phyloP scores from a whole-genome alignment of 1,284 basidiomycete genomes.

The Puccinia polysora region DNA sequence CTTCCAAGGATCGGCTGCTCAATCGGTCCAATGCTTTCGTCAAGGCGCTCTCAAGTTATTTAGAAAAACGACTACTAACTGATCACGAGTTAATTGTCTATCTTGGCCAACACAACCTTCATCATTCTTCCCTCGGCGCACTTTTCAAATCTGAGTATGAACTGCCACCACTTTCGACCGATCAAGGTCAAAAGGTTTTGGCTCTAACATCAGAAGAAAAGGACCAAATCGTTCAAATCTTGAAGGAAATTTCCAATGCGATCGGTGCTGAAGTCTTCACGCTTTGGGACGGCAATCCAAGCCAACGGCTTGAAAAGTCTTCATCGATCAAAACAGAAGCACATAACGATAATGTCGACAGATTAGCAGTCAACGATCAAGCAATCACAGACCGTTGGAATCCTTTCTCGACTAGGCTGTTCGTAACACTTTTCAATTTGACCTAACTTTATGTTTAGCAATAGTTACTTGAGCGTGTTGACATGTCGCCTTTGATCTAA shows the following conservation, averaged over 20 bases:
- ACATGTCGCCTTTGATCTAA: not conserved
- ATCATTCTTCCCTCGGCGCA: not conserved
- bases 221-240: constrained; percentile 9
- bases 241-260: constrained; percentile 3
- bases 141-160: constrained; percentile 39
- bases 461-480: not conserved
- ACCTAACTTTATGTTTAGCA: not conserved
- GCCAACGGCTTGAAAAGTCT: too few relatives aligned
- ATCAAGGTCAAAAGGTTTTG: not conserved
- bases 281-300: constrained; percentile 38
- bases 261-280: constrained; percentile 24
- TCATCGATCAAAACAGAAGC: not conserved
- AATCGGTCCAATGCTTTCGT: constrained; percentile 7
- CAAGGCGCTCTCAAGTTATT: constrained; percentile 6
- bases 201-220: constrained; percentile 16
- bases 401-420: constrained; percentile 46
- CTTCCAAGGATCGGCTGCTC: constrained; percentile 21
- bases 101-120: constrained; percentile 33
- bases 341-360: constrained; percentile 6
- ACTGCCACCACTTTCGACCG: not conserved
- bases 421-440: constrained; percentile 30
- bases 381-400: constrained; percentile 46
- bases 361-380: constrained; percentile 44
- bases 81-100: constrained; percentile 32
- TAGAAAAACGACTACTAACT: constrained; percentile 16